Evolutionary conservation across 257 asterid genomes (phyloP).

Genomic region (Capsicum rhomboideum): DNA sequence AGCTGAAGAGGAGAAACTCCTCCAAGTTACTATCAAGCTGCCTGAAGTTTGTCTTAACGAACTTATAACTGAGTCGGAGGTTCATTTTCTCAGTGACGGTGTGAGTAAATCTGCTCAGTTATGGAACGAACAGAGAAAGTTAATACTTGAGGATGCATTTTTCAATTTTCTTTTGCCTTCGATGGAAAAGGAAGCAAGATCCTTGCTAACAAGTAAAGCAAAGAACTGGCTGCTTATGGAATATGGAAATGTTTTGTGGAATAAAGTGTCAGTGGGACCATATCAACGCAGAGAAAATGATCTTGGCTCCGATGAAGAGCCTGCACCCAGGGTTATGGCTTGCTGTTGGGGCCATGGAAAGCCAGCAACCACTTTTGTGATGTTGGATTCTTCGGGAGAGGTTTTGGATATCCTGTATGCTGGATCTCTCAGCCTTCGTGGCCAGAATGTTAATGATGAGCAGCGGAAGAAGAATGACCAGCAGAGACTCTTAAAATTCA

Average conservation of each 20-base stretch:
- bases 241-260: slow-evolving; percentile 82
- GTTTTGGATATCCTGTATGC: slow-evolving; percentile 83
- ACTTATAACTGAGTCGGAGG: slow-evolving; percentile 67
- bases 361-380: slow-evolving; percentile 93
- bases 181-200: slow-evolving; percentile 91
- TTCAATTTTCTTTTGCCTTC: slow-evolving; percentile 68
- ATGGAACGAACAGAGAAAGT: slow-evolving; percentile 96
- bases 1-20: slow-evolving; percentile 96
- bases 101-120: slow-evolving; percentile 96
- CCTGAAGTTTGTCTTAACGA: slow-evolving; percentile 62
- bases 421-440: slow-evolving; percentile 77
- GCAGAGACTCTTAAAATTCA: slow-evolving; percentile 86
- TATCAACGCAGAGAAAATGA: slow-evolving; percentile 82
- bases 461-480: slow-evolving; percentile 93
- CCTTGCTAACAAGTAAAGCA: slow-evolving; percentile 64
- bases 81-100: slow-evolving; percentile 86
- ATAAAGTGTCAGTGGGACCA: slow-evolving; percentile 81
- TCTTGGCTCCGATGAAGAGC: slow-evolving; percentile 64
- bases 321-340: slow-evolving; percentile 95
- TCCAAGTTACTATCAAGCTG: slow-evolving; percentile 74
- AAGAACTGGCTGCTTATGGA: slow-evolving; percentile 71
- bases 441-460: slow-evolving; percentile 78
- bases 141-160: slow-evolving; percentile 77
- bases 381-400: slow-evolving; percentile 98
- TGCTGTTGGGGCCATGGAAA: slow-evolving; percentile 99